Evolutionary conservation across 305 asterid species (phyloP), one percentile per base, ranked within the genome.

Genomic region (Fraxinus platypoda): DNA sequence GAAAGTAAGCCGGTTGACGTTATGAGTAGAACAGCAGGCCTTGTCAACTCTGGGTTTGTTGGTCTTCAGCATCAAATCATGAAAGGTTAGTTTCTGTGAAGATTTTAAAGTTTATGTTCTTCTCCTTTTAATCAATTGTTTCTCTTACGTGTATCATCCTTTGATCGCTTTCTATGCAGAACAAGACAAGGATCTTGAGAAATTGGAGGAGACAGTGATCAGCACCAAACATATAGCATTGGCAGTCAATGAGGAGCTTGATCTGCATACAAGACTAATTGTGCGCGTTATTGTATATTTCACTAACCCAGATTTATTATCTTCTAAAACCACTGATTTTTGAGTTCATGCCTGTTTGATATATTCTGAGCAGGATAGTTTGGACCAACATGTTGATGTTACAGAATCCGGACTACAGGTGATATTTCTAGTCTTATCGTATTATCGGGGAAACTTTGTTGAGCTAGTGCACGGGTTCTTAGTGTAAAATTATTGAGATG

Each of bases 1-100:
- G 97, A 95, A 86, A 88, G 81, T 82, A 95, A 93, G 88, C 91
- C 93, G 64, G 88, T 85, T 76, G 98, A 95, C 89, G 96, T 95
- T 79, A 83, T 82, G 90, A 89, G 86, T 81, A 90, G 96, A 85
- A 82, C 91, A 74, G 66, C 86, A 72, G 92, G 90, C 77, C 88
- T 91, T 59, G 90, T 88, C 81, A 91, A 91, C 83, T 59, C 43
- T 74, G 97, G 97, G 31, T 78, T 91, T 84, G 92, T 90, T 38
- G 89, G 91, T 86, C 91, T 91, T 83, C 95, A 91, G 80, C 82
- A 90, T 46, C 93, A 90, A 82, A 73, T 91, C 70, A 91, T 91
- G 91, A 91, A 85, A 88, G 93, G 93, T 49, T 52, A 17, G 25
- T 52, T 52, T 52, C 25, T 52, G 64, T n/a, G 79, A 21, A 76